Base-by-base conservation (phyloP, 352 stramenopile species). In the Phytophthora crassamura region DNA sequence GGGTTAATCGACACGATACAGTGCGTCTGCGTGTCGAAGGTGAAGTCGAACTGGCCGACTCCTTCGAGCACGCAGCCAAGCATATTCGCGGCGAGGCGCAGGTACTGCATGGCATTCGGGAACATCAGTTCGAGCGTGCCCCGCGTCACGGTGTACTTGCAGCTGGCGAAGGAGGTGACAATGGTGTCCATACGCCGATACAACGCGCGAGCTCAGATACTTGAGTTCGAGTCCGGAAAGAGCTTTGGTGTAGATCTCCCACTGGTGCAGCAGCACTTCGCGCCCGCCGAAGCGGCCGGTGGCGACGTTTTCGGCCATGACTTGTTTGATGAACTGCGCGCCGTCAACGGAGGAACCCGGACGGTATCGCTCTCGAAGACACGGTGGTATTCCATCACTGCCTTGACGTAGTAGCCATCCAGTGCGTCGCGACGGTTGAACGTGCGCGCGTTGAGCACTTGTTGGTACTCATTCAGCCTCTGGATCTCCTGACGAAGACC, bases 81-180 rank as follows among this genome's bases (percentile, higher is more conserved):
- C 10, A 85, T 55, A 34, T 67, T 77, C 3, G 49, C 36, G 0
- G 71, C 49, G 5, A 88, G 59, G 14, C 42, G 55, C 8, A 52
- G 41, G 47, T 80, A 40, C 7, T 33, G 40, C 12, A 82, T 43
- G 1, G 83, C 46, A 14, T 82, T 63, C 18, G 79, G 81, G 50
- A 88, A 88, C 64, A 88, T 86, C 28, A 80, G 49, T 32, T 79
- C 66, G 33, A 90, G 57, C 9, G 78, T 88, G 28, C 74, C 68
- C 9, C 55, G 46, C 11, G 80, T 79, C 43, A 89, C 73, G 12
- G 74, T 28, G 16, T 76, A 56, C 20, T 75, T 73, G 51, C 81
- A 88, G 35, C 58, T 73, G 34, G 77, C 77, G 11, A 71, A 56
- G 5, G 75, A 77, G 0, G 67, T 76, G 25, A 88, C 76, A 22